Percentiles rank a stretch among this genome's conserved stretches.
These are phyloP conservation scores for Cladosporium sp. DNA, from an alignment of 2,329 filamentous ascomycete species.

Conservation along the genomic window DNA sequence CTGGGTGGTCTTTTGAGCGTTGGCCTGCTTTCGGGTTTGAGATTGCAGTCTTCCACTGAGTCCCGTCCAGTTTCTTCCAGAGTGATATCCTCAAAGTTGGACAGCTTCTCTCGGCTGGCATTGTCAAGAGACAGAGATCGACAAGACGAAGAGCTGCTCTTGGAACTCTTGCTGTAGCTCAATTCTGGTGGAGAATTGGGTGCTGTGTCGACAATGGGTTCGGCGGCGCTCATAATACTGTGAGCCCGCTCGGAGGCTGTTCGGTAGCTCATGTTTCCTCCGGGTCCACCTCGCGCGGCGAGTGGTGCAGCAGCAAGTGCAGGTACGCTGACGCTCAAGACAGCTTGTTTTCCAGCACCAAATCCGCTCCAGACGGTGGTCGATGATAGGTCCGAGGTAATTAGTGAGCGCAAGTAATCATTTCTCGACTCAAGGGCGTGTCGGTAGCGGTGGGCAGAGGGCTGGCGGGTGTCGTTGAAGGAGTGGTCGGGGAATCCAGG, in stretches of 20 bases:
- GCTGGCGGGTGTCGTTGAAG: constrained; percentile 6
- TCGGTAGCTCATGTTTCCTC: constrained; percentile 13
- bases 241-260: constrained; percentile 11
- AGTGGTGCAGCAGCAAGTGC: constrained; percentile 11
- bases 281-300: constrained; percentile 8
- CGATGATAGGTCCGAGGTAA: constrained; percentile 7
- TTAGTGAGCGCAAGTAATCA: constrained; percentile 22
- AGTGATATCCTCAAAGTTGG: constrained; percentile 90
- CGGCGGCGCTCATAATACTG: constrained; percentile 19
- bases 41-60: constrained; percentile 47
- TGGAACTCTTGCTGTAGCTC: constrained; percentile 81
- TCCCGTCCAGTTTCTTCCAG: constrained; percentile 56
- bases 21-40: constrained; percentile 28
- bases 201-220: constrained; percentile 17
- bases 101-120: constrained; percentile 58
- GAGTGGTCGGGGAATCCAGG: background rate
- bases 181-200: constrained; percentile 24
- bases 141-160: constrained; percentile 72
- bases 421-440: constrained; percentile 13
- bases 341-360: constrained; percentile 11
- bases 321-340: constrained; percentile 17
- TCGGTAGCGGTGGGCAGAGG: constrained; percentile 8
- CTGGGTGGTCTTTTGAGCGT: constrained; percentile 24
- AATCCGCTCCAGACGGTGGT: constrained; percentile 13
- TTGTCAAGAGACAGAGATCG: constrained; percentile 65